Conservation (phyloP, 2,329 filamentous ascomycete species). For the Diplodia corticola region DNA sequence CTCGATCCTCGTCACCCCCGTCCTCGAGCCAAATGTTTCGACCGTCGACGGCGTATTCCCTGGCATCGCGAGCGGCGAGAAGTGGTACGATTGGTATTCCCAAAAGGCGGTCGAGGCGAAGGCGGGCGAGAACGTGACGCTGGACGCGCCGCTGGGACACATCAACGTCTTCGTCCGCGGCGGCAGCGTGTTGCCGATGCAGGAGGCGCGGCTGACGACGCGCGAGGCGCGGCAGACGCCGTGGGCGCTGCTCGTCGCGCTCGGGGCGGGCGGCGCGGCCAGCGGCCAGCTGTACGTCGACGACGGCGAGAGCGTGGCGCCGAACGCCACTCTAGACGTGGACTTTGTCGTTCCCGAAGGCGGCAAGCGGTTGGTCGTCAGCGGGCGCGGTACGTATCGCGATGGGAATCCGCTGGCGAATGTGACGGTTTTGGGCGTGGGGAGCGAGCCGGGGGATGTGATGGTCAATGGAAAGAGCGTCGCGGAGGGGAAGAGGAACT, state of each 20-base stretch:
- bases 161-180: conserved; percentile 73
- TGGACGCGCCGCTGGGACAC: conserved; percentile 63
- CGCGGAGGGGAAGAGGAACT: conserved; percentile 47
- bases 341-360: conserved; percentile 47
- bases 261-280: conserved; percentile 57
- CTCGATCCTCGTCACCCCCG: conserved; percentile 66
- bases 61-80: conserved; percentile 57
- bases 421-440: conserved; percentile 63
- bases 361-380: conserved; percentile 49
- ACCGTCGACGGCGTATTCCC: conserved; percentile 70
- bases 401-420: conserved; percentile 62
- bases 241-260: conserved; percentile 67
- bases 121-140: conserved; percentile 59
- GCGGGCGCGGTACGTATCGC: conserved; percentile 53
- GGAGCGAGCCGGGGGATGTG: conserved; percentile 43
- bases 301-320: conserved; percentile 68
- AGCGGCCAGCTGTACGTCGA: conserved; percentile 68
- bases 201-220: conserved; percentile 69
- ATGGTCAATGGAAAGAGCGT: conserved; percentile 36
- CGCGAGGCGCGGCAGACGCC: conserved; percentile 61
- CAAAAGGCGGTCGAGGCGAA: conserved; percentile 55
- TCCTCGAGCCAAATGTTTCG: conserved; percentile 62
- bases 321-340: conserved; percentile 58
- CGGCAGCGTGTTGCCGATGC: conserved; percentile 65
- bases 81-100: conserved; percentile 84